Base-by-base conservation (phyloP, 495 filamentous ascomycete genomes). In the Tuber aestivum region DNA sequence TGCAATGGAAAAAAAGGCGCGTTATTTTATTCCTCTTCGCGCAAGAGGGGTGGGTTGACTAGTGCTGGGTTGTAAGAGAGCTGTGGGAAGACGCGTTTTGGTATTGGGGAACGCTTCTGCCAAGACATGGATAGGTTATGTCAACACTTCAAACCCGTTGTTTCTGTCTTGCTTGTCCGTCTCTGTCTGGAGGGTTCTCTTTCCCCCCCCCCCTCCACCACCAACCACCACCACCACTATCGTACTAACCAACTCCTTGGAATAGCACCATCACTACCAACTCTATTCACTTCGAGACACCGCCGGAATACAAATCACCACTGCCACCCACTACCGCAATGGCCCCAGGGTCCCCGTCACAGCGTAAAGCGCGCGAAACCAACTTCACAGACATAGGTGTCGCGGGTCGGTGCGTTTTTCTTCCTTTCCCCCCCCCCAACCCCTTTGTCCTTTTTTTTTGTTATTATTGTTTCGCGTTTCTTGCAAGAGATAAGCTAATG, bases 331-430 rank as follows among this genome's bases (percentile, higher is more conserved):
- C 27, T 7, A 65, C 32, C 27, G 37, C 56, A 41, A 80, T 80
- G 74, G 78, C 35, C 27, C 76, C 78, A n/a, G 61, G 41, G 42
- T 72, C 74, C n/a, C 45, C 76, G 21, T 44, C 38, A 9, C 70
- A 71, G 65, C 75, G 74, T 76, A 83, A 87, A 83, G 78, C 85
- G 79, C 88, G 89, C 83, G 87, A 89, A 56, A 87, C 87, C 74
- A 87, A 91, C 73, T 92, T 87, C 82, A 88, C 88, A 69, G 87
- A 91, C 81, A 86, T 91, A 70, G 90, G 90, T 45, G 90, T 89
- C 69, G 84, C 85, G 70, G 91, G 90, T 84, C 86, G 90, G 91
- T 92, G 81, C 41, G 78, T 75, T 74, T 38, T 56, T 32, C 21
- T 70, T 16, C 20, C 35, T 42, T 27, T 32, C 44, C n/a, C 27